Base-by-base conservation (phyloP, 1,139 yeast genomes). In the Taphrina flavorubra region DNA sequence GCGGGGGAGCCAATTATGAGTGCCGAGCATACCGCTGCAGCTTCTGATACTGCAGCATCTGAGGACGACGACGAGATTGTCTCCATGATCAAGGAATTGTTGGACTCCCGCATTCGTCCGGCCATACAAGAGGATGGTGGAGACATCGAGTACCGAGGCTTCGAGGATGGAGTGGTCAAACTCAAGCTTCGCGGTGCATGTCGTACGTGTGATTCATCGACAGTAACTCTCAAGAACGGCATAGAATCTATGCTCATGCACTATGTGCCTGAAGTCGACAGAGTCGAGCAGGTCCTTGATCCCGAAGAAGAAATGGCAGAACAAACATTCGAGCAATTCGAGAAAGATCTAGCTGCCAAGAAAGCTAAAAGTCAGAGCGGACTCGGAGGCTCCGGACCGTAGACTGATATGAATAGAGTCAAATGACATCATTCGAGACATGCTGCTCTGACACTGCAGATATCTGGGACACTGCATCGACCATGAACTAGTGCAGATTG, bases 51-150 rank as follows among this genome's bases (percentile, higher is more conserved):
- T 0, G 81, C 78, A 51, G 81, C 81, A 37, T 75, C 80, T 61
- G 89, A 86, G 18, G 89, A 87, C 13, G 94, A 89, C 71, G 87
- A 86, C 69, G 95, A 89, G 77, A 86, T 92, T 1, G 92, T 94
- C 65, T 85, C 89, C 14, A 89, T 94, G 90, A 92, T 94, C 75
- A 92, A 92, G 75, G 99, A 94, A 78, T 83, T 94, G 67, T 89
- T 94, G 69, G 92, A 90, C 75, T 94, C 99, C 4, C 85, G 98
- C 75, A 92, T 94, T 71, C 85, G 97, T 74, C 99, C 99, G 0
- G 98, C 98, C 0, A 81, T 81, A 69, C 83, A 81, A 73, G 96
- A 89, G 74, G 96, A 89, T 75, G 96, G 96, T 68, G 75, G 76
- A 7, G 74, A 75, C 47, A 62, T 75, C 56, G 73, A 96, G 94